Conservation (phyloP, 2,329 filamentous ascomycete genomes). For the Fusarium sp. region DNA sequence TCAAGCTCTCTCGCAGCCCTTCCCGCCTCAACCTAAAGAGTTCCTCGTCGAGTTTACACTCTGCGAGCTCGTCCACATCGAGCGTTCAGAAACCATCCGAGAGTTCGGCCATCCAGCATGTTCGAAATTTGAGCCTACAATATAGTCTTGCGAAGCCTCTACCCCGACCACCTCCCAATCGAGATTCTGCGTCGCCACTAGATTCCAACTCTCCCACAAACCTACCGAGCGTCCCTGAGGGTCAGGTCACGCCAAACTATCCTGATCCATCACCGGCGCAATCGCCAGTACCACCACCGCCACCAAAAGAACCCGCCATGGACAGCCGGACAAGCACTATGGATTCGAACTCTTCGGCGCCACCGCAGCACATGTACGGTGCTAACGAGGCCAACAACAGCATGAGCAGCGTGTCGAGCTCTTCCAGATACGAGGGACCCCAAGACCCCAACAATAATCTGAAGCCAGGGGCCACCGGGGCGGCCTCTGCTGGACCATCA, state of each 20-base stretch:
- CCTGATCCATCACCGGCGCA: constrained; percentile 21
- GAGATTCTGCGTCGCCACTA: constrained; percentile 45
- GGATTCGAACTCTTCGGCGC: constrained; percentile 57
- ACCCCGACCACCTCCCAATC: constrained; percentile 61
- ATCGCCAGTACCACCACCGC: constrained; percentile 21
- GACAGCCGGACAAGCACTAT: constrained; percentile 61
- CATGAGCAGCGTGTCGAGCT: constrained; percentile 59
- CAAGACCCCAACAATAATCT: constrained; percentile 60
- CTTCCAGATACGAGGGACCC: constrained; percentile 56
- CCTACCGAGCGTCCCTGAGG: constrained; percentile 49
- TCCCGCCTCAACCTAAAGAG: constrained; percentile 56
- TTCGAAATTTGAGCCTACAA: constrained; percentile 65
- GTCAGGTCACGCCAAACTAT: constrained; percentile 45
- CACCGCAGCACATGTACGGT: constrained; percentile 53
- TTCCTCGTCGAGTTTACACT: constrained; percentile 34
- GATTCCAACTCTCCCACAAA: constrained; percentile 45
- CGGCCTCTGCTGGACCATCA: constrained; percentile 67
- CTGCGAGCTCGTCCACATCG: constrained; percentile 31
- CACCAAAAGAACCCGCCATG: constrained; percentile 53
- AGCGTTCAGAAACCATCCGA: constrained; percentile 32
- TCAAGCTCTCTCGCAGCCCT: constrained; percentile 58
- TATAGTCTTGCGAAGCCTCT: constrained; percentile 69
- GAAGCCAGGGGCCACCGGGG: constrained; percentile 65
- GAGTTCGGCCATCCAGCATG: constrained; percentile 58
- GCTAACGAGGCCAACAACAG: constrained; percentile 53